Evolutionary conservation across 2,329 filamentous ascomycete genomes (phyloP).

Genomic region (Cytospora chrysosperma): DNA sequence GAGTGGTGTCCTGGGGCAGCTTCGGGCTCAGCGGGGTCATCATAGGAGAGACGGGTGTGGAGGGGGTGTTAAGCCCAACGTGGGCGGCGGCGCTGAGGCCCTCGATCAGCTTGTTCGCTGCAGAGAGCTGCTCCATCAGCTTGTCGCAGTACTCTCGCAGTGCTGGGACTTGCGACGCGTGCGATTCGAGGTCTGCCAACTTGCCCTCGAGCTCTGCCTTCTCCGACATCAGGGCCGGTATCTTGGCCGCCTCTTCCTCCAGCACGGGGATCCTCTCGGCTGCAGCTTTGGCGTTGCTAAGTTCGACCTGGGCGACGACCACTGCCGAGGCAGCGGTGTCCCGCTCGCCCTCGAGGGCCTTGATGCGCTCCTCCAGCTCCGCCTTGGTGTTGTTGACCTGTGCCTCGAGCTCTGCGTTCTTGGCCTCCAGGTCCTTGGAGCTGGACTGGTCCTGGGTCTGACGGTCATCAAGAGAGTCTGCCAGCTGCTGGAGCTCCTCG

Average conservation of each 20-base stretch:
- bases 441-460: neutral
- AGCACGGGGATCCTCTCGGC: constrained; percentile 9
- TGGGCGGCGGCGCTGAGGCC: constrained; percentile 16
- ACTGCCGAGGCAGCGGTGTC: constrained; percentile 3
- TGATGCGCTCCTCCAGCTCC: constrained; percentile 1
- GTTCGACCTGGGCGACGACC: constrained; percentile 6
- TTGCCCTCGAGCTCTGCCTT: constrained; percentile 18
- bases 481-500: constrained; percentile 17
- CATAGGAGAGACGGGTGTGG: neutral
- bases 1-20: constrained; percentile 2
- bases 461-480: constrained; percentile 7
- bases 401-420: constrained; percentile 18
- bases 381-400: constrained; percentile 7
- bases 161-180: constrained; percentile 12
- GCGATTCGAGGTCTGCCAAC: constrained; percentile 17
- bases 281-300: neutral
- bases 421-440: constrained; percentile 11
- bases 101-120: constrained; percentile 24
- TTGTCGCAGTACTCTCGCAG: constrained; percentile 17
- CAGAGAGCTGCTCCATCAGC: constrained; percentile 22
- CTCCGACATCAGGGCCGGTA: constrained; percentile 6
- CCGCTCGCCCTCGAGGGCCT: constrained; percentile 7
- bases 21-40: constrained; percentile 10
- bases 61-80: neutral
- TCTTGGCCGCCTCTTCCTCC: constrained; percentile 18